phyloP scores from a whole-genome alignment of 2,329 filamentous ascomycete species.

The Teratosphaeria gauchensis region DNA sequence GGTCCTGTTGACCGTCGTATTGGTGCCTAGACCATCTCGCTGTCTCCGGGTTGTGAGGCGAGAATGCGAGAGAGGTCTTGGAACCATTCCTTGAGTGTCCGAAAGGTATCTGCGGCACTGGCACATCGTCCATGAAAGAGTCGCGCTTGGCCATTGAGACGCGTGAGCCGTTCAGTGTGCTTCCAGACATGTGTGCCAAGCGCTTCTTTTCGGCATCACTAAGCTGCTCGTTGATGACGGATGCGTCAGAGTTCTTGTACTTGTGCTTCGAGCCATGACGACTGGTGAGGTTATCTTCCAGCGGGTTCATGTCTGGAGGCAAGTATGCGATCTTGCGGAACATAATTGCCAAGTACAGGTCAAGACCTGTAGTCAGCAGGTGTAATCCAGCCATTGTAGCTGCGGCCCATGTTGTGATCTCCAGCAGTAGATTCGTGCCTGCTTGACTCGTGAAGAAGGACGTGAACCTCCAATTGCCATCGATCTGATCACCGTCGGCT shows the following conservation, averaged over 20 bases:
- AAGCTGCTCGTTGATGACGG: constrained; percentile 32
- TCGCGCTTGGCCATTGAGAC: constrained; percentile 26
- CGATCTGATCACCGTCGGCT: not conserved
- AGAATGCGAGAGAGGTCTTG: constrained; percentile 46
- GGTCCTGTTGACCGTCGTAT: constrained; percentile 39
- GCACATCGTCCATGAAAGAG: constrained; percentile 25
- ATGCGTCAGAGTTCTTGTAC: constrained; percentile 54
- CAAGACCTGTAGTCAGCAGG: constrained; percentile 57
- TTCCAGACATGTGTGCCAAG: constrained; percentile 40
- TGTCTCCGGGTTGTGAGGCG: constrained; percentile 39
- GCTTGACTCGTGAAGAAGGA: constrained; percentile 54
- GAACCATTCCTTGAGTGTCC: constrained; percentile 64
- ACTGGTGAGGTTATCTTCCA: constrained; percentile 76
- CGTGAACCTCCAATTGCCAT: constrained; percentile 48
- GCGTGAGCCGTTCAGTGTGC: constrained; percentile 30
- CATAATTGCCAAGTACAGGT: constrained; percentile 63
- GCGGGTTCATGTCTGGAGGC: constrained; percentile 90
- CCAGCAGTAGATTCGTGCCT: constrained; percentile 50
- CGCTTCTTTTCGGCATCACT: constrained; percentile 41
- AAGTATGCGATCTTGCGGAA: constrained; percentile 75
- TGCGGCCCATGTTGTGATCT: constrained; percentile 57
- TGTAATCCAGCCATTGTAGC: constrained; percentile 59
- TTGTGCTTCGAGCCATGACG: constrained; percentile 50
- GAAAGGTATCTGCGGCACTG: constrained; percentile 58
- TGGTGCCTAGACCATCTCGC: constrained; percentile 47